Percentiles rank a stretch among this genome's conserved stretches.
These are phyloP conservation scores for Waitea zeae DNA, from an alignment of 1,284 basidiomycete species.

Conservation along the genomic window DNA sequence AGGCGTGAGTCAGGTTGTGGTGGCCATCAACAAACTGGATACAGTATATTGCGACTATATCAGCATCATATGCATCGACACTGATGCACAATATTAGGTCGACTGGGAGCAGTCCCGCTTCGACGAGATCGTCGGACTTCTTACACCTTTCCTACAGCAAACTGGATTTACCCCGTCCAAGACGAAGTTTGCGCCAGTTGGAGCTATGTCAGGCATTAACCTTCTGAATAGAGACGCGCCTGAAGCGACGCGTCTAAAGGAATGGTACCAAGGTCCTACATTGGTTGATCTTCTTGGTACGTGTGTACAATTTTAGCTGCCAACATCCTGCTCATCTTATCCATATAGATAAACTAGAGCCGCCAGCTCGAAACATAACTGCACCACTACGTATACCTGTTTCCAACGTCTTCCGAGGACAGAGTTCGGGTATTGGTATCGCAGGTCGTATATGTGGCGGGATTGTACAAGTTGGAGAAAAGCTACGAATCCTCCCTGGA, in stretches of 20 bases:
- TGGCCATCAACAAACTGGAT: conserved; percentile 93
- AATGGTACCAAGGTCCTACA: conserved; percentile 82
- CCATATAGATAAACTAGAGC: conserved; percentile 56
- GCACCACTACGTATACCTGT: conserved; percentile 78
- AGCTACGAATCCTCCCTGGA: conserved; percentile 75
- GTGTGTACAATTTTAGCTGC: conserved; percentile 5
- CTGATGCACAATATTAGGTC: conserved; percentile 30
- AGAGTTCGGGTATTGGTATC: conserved; percentile 67
- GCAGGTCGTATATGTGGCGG: conserved; percentile 82
- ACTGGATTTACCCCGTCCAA: conserved; percentile 75
- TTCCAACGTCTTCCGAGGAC: conserved; percentile 89
- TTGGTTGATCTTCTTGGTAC: conserved; percentile 75
- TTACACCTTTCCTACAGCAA: conserved; percentile 74
- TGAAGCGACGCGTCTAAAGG: conserved; percentile 27
- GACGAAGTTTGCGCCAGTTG: conserved; percentile 78
- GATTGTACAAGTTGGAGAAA: conserved; percentile 85
- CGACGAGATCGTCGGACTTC: conserved; percentile 60
- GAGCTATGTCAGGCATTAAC: conserved; percentile 83
- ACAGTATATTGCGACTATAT: conserved; percentile 26
- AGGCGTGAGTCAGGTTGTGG: conserved; percentile 86
- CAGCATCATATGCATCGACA: conserved; percentile 2
- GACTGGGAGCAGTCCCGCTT: conserved; percentile 73
- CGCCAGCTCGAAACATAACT: conserved; percentile 64
- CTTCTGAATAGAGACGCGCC: conserved; percentile 36
- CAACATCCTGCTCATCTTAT: conserved; percentile 1